These are phyloP conservation scores for Fagopyrum homotropicum DNA, from an alignment of 148 eudicot species.

Conservation along the genomic window DNA sequence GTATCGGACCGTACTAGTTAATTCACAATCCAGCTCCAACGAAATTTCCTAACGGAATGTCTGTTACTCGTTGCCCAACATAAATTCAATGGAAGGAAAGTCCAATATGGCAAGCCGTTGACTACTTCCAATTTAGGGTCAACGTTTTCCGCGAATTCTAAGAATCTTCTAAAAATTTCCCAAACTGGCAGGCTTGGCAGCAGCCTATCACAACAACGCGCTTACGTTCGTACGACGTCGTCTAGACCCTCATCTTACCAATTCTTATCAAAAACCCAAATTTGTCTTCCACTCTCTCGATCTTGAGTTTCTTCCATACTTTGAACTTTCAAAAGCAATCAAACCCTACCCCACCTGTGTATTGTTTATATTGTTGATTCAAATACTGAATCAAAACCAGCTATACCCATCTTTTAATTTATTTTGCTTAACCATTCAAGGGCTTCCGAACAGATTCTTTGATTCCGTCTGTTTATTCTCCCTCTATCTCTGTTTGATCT, in stretches of 20 bases:
- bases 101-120: background rate
- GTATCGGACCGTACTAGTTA: too few relatives aligned
- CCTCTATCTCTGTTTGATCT: background rate
- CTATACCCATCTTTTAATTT: background rate
- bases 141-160: background rate
- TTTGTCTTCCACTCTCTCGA: background rate
- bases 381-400: slow-evolving; percentile 2
- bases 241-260: background rate
- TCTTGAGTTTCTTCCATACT: background rate
- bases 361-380: background rate
- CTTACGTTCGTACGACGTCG: background rate
- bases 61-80: too few relatives aligned
- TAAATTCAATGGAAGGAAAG: background rate
- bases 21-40: background rate
- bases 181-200: background rate
- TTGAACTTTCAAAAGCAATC: slow-evolving; percentile 7
- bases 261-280: background rate
- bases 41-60: too few relatives aligned
- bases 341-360: slow-evolving; percentile 1
- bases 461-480: slow-evolving; percentile 6
- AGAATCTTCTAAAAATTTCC: slow-evolving; percentile 4
- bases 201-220: background rate
- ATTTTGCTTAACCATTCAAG: background rate
- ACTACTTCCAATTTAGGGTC: background rate
- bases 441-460: slow-evolving; percentile 6